Base-by-base conservation (phyloP, 2,329 filamentous ascomycete species). In the Thelonectria blattea region DNA sequence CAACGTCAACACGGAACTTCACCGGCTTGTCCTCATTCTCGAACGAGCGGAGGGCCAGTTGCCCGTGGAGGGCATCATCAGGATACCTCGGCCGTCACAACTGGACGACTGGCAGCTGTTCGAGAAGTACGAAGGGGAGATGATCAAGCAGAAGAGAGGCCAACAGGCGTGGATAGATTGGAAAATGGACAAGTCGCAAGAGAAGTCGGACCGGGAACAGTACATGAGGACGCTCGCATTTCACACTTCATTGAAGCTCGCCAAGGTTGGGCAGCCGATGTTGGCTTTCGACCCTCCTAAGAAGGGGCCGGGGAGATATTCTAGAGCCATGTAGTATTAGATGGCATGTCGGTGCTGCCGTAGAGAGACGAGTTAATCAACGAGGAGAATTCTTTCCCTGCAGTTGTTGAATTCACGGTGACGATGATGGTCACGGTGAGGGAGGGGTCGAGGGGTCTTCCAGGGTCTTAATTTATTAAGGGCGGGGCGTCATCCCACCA, bases 91-190 rank as follows among this genome's bases (percentile, higher is more conserved):
- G 11, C 84, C 84, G 2, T 84, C 83, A 2, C 81, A 87, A 68
- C 64, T 84, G 6, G 85, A 87, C 60, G 84, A 87, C 59, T 87
- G 82, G 83, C 60, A 73, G 2, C 66, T 84, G 9, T 86, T 81
- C 69, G 75, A 83, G 64, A 80, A 78, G 63, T 68, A 78, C 30
- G 77, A 83, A 68, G 77, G 74, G 11, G 78, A 79, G 52, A 75
- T 75, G 68, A 74, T 80, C 53, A 76, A 75, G 57, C 65, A 76
- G 50, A 67, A 71, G 3, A 68, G 75, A 14, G 80, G 81, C 1
- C 75, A 79, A 14, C 65, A 73, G 34, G 73, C 65, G 8, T 81
- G 79, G 58, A 59, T 78, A 11, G 75, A 77, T 24, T 82, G 78
- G 80, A 79, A 75, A 47, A 67, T 75, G 27, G 69, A 69, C 55